These are phyloP conservation scores for Sabuloglossum arenarium DNA, from an alignment of 495 filamentous ascomycete genomes.

Conservation along the genomic window DNA sequence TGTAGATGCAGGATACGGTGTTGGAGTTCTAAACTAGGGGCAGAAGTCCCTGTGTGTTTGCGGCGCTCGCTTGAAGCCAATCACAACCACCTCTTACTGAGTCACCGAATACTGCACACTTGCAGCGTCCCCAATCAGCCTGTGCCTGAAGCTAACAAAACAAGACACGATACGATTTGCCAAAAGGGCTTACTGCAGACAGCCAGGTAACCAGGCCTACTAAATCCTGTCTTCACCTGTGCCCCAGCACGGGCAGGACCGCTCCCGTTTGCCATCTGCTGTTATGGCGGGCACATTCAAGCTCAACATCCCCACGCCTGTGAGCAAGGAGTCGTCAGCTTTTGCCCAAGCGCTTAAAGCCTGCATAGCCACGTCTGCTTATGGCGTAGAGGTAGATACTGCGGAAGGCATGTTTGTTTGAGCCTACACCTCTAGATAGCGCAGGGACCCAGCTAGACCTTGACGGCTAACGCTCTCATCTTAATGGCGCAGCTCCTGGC, in stretches of 20 bases:
- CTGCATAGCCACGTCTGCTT: constrained; percentile 13
- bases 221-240: not conserved
- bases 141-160: not conserved
- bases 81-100: too few species aligned
- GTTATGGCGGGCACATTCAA: constrained; percentile 5
- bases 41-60: not conserved
- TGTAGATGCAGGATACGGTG: not conserved
- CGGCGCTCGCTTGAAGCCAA: not conserved
- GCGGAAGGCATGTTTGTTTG: constrained; percentile 9
- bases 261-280: not conserved
- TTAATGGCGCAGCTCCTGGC: constrained; percentile 7
- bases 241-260: not conserved
- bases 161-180: not conserved
- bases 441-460: not conserved
- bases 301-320: constrained; percentile 15
- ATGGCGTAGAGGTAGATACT: constrained; percentile 11
- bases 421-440: not conserved
- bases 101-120: too few species aligned
- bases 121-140: too few species aligned
- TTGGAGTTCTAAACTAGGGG: not conserved
- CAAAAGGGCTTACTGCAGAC: not conserved
- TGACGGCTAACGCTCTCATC: not conserved
- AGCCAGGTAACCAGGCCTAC: not conserved
- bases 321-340: constrained; percentile 8
- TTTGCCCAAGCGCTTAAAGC: constrained; percentile 14